Evolutionary conservation across 495 filamentous ascomycete species (phyloP), one percentile per base, ranked within the genome.

Genomic region (Geoglossum glabrum): DNA sequence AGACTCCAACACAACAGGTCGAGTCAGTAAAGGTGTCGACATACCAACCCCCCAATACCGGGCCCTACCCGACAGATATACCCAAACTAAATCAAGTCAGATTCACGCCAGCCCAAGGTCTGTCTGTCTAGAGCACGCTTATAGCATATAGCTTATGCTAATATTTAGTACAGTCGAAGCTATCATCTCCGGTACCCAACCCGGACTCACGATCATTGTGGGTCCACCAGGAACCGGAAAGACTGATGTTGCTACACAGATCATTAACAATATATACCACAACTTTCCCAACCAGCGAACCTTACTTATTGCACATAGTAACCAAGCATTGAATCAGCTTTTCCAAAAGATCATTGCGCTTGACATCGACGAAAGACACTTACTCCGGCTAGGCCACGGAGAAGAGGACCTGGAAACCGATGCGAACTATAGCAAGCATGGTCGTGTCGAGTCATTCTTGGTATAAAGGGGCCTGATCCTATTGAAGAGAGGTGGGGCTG

Each of bases 241-340:
- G 72, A 99, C 92, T 28, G 92, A 99, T 69, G 93, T 99, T 57
- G 88, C 87, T 27, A 96, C 90, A 3, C 92, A 99, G 67, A 93
- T 97, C 61, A 97, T 99, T 71, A 95, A 87, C 75, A 96, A 96
- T 66, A 85, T 99, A 56, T 99, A 97, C 68, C 93, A 96, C 72
- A 92, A 95, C 70, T 97, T 95, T 66, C 92, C 93, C 17, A 74
- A 77, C 27, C 88, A 99, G 67, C 82, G 89, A 46, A 99, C 90
- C 0, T 72, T 99, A 26, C 80, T 99, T 40, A 83, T 99, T 61
- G 93, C 92, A 11, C 92, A 97, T 69, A 95, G 89, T 69, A 99
- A 99, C 64, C 92, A 99, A 66, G 92, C 92, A 0, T 72, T 99
- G 52, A 97, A 99, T 64, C 93, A 99, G 67, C 77, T 99, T n/a